These are phyloP conservation scores for Boletellus ananiceps DNA, from an alignment of 768 basidiomycete species.

Conservation along the genomic window DNA sequence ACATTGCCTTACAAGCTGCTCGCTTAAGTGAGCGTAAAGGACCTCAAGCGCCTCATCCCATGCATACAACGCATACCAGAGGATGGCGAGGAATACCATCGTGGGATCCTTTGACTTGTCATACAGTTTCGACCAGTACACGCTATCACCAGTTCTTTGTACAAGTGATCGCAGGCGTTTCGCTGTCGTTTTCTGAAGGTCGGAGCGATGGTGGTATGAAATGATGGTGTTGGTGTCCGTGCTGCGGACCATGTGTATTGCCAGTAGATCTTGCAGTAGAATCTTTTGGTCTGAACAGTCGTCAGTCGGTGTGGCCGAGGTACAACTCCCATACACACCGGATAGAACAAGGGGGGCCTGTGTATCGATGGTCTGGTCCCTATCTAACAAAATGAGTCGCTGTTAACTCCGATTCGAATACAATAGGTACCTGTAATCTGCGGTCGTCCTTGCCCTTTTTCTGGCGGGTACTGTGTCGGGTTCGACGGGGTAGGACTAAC, in stretches of 20 bases:
- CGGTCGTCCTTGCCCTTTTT: background rate
- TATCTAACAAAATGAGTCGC: conserved; percentile 12
- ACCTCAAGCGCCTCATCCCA: conserved; percentile 58
- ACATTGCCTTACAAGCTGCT: conserved; percentile 33
- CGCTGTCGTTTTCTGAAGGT: conserved; percentile 24
- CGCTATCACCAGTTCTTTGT: conserved; percentile 32
- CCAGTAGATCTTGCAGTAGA: conserved; percentile 34
- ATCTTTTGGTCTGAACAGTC: conserved; percentile 14
- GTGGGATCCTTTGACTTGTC: conserved; percentile 29
- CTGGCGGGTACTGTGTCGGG: conserved; percentile 5
- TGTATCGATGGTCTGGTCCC: conserved; percentile 29
- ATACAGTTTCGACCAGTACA: conserved; percentile 36
- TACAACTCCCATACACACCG: conserved; percentile 1
- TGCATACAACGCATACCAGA: conserved; percentile 59
- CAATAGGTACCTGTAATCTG: conserved; percentile 15
- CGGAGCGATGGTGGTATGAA: conserved; percentile 33
- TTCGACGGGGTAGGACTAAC: conserved; percentile 13
- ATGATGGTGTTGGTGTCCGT: conserved; percentile 28
- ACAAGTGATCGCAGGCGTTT: conserved; percentile 27
- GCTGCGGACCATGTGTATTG: conserved; percentile 37
- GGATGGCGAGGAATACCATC: conserved; percentile 34
- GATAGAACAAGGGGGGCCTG: conserved; percentile 31
- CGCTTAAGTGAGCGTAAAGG: conserved; percentile 48
- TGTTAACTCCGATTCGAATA: background rate
- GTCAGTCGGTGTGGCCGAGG: background rate